Evolutionary conservation across 225 moss, liverwort and hornwort genomes (phyloP).

Genomic region (Rhytidiadelphus loreus): DNA sequence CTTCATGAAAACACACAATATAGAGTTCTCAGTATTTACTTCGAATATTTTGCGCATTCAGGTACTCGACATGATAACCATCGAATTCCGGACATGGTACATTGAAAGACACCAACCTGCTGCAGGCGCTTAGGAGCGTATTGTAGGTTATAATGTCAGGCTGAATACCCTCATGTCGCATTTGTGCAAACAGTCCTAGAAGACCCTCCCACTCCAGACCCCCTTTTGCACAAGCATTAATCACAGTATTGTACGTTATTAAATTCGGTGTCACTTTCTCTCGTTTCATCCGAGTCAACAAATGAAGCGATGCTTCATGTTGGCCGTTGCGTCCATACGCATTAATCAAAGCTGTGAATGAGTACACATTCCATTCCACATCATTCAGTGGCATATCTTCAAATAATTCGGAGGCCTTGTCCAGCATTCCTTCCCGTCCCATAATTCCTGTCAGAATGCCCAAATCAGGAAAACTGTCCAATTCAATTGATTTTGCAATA

Average conservation of each 20-base stretch:
- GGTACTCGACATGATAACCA: neutral
- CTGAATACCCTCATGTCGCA: constrained; percentile 98
- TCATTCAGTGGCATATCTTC: constrained; percentile 94
- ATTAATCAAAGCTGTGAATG: constrained; percentile 94
- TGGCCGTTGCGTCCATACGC: constrained; percentile 97
- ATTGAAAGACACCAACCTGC: constrained; percentile 35
- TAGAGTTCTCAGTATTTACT: neutral
- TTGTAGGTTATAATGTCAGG: constrained; percentile 99
- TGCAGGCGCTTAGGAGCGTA: constrained; percentile 92
- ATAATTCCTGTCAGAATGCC: constrained; percentile 45
- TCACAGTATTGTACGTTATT: constrained; percentile 95
- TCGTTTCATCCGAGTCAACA: constrained; percentile 88
- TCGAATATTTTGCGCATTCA: neutral
- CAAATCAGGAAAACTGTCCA: neutral
- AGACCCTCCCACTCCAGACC: constrained; percentile 97
- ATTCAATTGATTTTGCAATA: neutral
- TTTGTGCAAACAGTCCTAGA: constrained; percentile 89
- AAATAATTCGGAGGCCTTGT: constrained; percentile 85
- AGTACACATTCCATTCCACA: constrained; percentile 99
- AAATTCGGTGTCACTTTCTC: constrained; percentile 90
- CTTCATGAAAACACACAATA: neutral
- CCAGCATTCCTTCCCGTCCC: constrained; percentile 96
- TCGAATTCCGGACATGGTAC: neutral
- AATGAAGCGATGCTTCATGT: constrained; percentile 84
- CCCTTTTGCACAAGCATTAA: constrained; percentile 96